Conservation (phyloP, 139 green algal species). For the Deuterostichococcus epilithicus region DNA sequence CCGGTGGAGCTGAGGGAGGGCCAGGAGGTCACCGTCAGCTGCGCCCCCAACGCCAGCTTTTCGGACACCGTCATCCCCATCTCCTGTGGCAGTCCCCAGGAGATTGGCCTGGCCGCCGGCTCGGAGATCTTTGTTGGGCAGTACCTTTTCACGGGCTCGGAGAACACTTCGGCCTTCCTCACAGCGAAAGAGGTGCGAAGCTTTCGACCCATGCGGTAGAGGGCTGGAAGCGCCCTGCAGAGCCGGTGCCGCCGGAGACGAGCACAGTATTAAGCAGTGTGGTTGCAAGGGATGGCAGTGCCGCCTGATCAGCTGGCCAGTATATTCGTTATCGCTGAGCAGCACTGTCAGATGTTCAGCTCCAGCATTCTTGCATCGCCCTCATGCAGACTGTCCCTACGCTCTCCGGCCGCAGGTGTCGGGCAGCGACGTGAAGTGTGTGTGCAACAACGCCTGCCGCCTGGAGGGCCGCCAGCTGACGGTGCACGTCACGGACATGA, state of each 20-base stretch:
- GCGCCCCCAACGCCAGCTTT: conserved; percentile 20
- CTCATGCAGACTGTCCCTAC: too few relatives aligned
- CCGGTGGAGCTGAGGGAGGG: conserved; percentile 49
- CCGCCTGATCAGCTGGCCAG: too few relatives aligned
- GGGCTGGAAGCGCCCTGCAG: too few relatives aligned
- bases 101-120: conserved; percentile 40
- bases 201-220: too few relatives aligned
- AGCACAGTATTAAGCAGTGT: too few relatives aligned
- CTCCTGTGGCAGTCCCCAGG: conserved; percentile 24
- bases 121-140: conserved; percentile 74
- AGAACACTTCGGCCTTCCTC: conserved; percentile 76
- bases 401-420: conserved; percentile 16
- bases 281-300: too few relatives aligned
- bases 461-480: conserved; percentile 61
- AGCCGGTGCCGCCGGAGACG: too few relatives aligned
- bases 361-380: too few relatives aligned
- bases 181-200: conserved; percentile 59
- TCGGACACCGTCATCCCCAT: conserved; percentile 38
- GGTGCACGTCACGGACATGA: conserved; percentile 26
- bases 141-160: conserved; percentile 85
- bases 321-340: too few relatives aligned
- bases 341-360: too few relatives aligned
- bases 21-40: conserved; percentile 47
- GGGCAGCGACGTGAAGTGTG: conserved; percentile 36
- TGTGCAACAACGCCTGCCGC: conserved; percentile 48